Conservation (phyloP, 2,329 filamentous ascomycete genomes). For the Didymella exigua region DNA sequence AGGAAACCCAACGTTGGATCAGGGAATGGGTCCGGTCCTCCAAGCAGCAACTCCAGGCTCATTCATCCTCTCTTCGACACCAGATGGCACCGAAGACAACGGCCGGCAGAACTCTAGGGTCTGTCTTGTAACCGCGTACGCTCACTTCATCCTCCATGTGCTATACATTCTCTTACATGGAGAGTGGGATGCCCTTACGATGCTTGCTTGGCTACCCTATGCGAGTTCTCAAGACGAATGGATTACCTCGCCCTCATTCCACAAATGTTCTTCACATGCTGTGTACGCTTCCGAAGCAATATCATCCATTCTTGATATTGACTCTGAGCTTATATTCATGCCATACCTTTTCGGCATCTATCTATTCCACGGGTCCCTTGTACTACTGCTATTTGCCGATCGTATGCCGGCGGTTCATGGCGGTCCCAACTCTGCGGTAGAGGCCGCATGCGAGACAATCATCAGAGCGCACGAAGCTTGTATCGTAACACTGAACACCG, state of each 20-base stretch:
- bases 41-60: slow-evolving; percentile 1
- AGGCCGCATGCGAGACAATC: slow-evolving; percentile 1
- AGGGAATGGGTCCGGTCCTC: background rate
- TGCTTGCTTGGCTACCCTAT: slow-evolving; percentile 7
- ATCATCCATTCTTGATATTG: background rate
- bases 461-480: slow-evolving; percentile 3
- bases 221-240: background rate
- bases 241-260: slow-evolving; percentile 3
- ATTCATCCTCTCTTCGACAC: background rate
- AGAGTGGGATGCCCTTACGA: slow-evolving; percentile 1
- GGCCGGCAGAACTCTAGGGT: background rate
- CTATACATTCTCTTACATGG: background rate
- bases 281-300: slow-evolving; percentile 1
- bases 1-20: background rate
- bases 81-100: background rate
- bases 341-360: slow-evolving; percentile 5
- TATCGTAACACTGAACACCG: slow-evolving; percentile 1
- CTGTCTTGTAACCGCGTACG: background rate
- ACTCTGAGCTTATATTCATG: slow-evolving; percentile 5
- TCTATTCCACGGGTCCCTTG: slow-evolving; percentile 3
- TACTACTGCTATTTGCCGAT: background rate
- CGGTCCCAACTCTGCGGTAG: background rate
- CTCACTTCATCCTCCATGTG: slow-evolving; percentile 3
- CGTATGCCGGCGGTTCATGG: slow-evolving; percentile 5
- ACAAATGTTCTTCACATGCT: slow-evolving; percentile 3